A percentile compares a stretch with the other conserved stretches of the same genome.
These are phyloP conservation scores for Mycena albidolilacea DNA, from an alignment of 768 basidiomycete genomes.

Conservation along the genomic window DNA sequence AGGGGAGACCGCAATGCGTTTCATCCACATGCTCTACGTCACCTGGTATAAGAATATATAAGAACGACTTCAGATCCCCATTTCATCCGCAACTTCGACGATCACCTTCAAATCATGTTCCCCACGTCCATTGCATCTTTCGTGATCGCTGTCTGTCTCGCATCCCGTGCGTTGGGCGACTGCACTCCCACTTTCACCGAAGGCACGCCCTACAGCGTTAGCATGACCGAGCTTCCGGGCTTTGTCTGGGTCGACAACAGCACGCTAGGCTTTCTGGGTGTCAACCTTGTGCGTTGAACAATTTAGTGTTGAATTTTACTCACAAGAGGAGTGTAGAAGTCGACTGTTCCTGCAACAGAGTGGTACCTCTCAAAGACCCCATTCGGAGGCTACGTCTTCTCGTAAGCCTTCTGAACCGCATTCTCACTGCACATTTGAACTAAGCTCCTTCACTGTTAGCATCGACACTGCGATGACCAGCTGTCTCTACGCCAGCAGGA, in stretches of 20 bases:
- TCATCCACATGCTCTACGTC: neutral
- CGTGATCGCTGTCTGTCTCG: slow-evolving; percentile 9
- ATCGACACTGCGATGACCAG: neutral
- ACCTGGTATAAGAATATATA: neutral
- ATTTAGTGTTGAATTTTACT: slow-evolving; percentile 7
- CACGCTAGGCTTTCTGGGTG: slow-evolving; percentile 16
- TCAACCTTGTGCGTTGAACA: slow-evolving; percentile 17
- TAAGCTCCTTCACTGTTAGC: neutral
- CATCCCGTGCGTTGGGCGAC: slow-evolving; percentile 20
- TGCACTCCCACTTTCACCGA: slow-evolving; percentile 19
- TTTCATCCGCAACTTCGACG: neutral
- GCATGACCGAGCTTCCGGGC: slow-evolving; percentile 14
- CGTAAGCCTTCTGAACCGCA: neutral
- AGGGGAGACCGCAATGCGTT: neutral
- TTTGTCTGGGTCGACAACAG: slow-evolving; percentile 22
- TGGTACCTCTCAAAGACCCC: slow-evolving; percentile 5
- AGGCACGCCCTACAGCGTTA: slow-evolving; percentile 14
- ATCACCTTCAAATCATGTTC: neutral
- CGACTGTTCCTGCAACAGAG: slow-evolving; percentile 13
- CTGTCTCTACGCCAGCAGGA: slow-evolving; percentile 10
- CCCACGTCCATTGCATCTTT: slow-evolving; percentile 10
- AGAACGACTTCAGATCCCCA: neutral
- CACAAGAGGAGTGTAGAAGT: slow-evolving; percentile 1
- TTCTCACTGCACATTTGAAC: neutral
- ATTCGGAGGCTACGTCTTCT: slow-evolving; percentile 4